Evolutionary conservation across 495 filamentous ascomycete species (phyloP).

Genomic region (Penicillium lividum): DNA sequence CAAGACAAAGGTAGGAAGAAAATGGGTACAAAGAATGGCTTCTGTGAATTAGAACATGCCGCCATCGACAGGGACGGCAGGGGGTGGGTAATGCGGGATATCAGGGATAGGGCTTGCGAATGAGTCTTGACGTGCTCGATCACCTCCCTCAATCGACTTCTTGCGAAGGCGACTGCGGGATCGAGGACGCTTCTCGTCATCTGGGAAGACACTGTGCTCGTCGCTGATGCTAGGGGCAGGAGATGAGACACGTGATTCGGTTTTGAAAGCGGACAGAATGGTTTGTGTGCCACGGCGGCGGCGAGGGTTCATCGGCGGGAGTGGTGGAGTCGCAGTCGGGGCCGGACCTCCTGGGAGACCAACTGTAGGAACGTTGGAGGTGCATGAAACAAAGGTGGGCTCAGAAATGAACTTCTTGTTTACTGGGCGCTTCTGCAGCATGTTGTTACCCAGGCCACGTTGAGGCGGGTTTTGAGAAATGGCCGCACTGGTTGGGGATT

Average conservation of each 20-base stretch:
- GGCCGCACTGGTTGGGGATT: constrained; percentile 21
- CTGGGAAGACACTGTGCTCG: constrained; percentile 50
- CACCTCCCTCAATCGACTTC: constrained; percentile 48
- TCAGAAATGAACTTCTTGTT: constrained; percentile 81
- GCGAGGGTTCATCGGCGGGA: constrained; percentile 72
- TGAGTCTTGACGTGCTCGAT: constrained; percentile 42
- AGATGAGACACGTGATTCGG: constrained; percentile 29
- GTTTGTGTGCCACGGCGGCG: constrained; percentile 59
- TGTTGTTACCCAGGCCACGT: constrained; percentile 29
- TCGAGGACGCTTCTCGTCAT: constrained; percentile 51
- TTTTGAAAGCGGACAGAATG: constrained; percentile 53
- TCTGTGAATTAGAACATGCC: constrained; percentile 44
- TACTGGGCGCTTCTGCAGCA: constrained; percentile 61
- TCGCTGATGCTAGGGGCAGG: constrained; percentile 35
- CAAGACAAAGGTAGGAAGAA: constrained; percentile 15
- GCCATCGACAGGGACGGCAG: constrained; percentile 41
- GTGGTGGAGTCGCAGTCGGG: constrained; percentile 49
- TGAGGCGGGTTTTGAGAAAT: constrained; percentile 25
- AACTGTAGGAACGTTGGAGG: constrained; percentile 69
- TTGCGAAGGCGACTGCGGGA: constrained; percentile 56
- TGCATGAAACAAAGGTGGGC: constrained; percentile 75
- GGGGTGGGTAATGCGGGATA: constrained; percentile 40
- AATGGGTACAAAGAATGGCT: constrained; percentile 2
- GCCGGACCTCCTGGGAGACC: constrained; percentile 56
- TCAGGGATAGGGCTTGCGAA: constrained; percentile 36